These are phyloP conservation scores for Leucocoprinus birnbaumii DNA, from an alignment of 768 basidiomycete species.

Conservation along the genomic window DNA sequence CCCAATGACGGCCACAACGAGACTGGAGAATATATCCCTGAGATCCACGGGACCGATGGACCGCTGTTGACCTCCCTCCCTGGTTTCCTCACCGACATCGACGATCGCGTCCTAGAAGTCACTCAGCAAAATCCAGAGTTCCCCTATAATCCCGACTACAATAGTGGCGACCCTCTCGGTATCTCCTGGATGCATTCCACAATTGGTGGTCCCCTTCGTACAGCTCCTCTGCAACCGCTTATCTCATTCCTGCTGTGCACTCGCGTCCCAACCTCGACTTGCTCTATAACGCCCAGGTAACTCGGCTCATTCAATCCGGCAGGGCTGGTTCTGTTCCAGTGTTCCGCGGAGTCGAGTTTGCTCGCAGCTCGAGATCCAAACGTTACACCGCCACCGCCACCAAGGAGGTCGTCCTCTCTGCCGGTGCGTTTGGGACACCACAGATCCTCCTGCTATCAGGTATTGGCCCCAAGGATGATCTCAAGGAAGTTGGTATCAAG, in stretches of 20 bases:
- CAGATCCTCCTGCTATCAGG: too few relatives aligned
- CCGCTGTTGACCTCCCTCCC: constrained; percentile 28
- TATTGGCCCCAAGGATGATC: constrained; percentile 35
- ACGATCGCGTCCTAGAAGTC: constrained; percentile 32
- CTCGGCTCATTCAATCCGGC: constrained; percentile 19
- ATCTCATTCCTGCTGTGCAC: too few relatives aligned
- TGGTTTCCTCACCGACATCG: constrained; percentile 25
- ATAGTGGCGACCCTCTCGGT: constrained; percentile 29
- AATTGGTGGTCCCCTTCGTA: constrained; percentile 25
- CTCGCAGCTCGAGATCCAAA: too few relatives aligned
- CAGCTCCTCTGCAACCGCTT: constrained; percentile 38
- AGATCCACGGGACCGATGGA: constrained; percentile 33
- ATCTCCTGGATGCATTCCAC: constrained; percentile 33
- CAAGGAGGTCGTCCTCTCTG: too few relatives aligned
- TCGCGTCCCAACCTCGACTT: constrained; percentile 32
- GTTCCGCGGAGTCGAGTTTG: too few relatives aligned
- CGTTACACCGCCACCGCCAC: too few relatives aligned
- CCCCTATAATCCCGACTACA: constrained; percentile 31
- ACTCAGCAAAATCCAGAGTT: constrained; percentile 31
- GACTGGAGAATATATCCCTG: too few relatives aligned
- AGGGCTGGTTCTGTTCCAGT: neutral
- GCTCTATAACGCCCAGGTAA: constrained; percentile 26
- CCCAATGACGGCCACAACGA: too few relatives aligned
- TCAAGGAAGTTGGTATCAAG: constrained; percentile 33
- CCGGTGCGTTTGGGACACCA: too few relatives aligned